phyloP scores from a whole-genome alignment of 2,329 filamentous ascomycete genomes.

The Colletotrichum agaves region DNA sequence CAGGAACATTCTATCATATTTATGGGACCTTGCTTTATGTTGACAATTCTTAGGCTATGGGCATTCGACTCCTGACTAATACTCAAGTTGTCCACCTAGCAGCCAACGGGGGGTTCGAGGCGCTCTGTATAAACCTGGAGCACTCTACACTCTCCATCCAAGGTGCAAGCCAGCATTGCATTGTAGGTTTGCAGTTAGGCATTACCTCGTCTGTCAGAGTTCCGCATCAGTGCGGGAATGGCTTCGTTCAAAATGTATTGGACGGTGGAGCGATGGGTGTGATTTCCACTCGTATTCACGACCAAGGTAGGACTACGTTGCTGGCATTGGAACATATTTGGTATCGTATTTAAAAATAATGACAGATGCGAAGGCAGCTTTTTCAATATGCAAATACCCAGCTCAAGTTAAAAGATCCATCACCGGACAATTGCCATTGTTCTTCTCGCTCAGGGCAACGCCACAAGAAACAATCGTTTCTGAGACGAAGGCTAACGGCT shows the following conservation, averaged over 20 bases:
- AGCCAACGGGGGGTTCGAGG: constrained; percentile 47
- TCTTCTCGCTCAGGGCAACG: constrained; percentile 42
- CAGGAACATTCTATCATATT: no score
- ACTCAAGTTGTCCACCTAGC: constrained; percentile 47
- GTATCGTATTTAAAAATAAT: no score
- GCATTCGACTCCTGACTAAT: constrained; percentile 45
- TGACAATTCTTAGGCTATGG: constrained; percentile 39
- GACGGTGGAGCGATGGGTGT: constrained; percentile 43
- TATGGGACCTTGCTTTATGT: not conserved
- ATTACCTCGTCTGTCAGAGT: constrained; percentile 41
- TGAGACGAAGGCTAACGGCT: constrained; percentile 40
- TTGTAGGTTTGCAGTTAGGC: constrained; percentile 38
- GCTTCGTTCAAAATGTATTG: constrained; percentile 42
- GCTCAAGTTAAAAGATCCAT: constrained; percentile 41
- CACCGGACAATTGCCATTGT: constrained; percentile 40
- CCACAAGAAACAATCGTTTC: constrained; percentile 39
- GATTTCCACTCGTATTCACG: constrained; percentile 43
- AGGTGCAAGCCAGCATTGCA: constrained; percentile 45
- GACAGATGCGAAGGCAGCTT: constrained; percentile 41
- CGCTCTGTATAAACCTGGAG: constrained; percentile 53
- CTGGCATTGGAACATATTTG: not conserved
- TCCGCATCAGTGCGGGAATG: constrained; percentile 42
- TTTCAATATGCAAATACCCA: constrained; percentile 43
- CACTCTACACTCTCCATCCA: constrained; percentile 47
- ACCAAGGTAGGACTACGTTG: not conserved